phyloP scores from a whole-genome alignment of 2,329 filamentous ascomycete species.

The Akanthomyces lecanii region DNA sequence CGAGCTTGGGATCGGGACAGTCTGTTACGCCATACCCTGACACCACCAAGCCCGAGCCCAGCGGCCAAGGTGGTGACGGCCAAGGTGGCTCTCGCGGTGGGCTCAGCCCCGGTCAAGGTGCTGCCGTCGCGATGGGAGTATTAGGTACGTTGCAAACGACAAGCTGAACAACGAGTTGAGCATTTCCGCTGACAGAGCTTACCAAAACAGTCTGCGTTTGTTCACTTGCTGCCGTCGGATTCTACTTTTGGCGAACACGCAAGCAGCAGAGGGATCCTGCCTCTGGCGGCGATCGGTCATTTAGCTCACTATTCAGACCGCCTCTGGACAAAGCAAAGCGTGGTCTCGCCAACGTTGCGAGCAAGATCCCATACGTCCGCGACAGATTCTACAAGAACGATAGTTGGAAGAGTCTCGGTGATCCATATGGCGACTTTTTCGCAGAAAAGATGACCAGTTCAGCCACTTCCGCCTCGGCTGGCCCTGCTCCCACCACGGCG shows the following conservation, averaged over 20 bases:
- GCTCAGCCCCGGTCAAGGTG: neutral
- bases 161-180: neutral
- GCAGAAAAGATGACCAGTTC: neutral
- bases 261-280: neutral
- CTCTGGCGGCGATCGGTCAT: neutral
- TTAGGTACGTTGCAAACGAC: conserved; percentile 3
- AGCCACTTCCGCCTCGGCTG: too few species aligned
- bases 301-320: neutral
- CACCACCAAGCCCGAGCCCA: neutral
- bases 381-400: neutral
- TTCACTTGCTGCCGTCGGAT: neutral
- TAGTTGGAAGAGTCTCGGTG: conserved; percentile 10
- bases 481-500: neutral
- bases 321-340: neutral
- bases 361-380: conserved; percentile 5
- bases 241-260: conserved; percentile 13
- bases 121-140: conserved; percentile 4
- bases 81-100: neutral
- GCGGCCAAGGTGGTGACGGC: neutral
- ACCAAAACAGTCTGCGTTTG: conserved; percentile 3
- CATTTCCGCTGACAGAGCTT: neutral
- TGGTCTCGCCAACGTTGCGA: neutral
- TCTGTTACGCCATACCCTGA: neutral
- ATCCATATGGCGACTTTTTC: neutral
- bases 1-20: neutral